Evolutionary conservation across 1,284 basidiomycete species (phyloP).

Genomic region (Sporisorium exsertum): DNA sequence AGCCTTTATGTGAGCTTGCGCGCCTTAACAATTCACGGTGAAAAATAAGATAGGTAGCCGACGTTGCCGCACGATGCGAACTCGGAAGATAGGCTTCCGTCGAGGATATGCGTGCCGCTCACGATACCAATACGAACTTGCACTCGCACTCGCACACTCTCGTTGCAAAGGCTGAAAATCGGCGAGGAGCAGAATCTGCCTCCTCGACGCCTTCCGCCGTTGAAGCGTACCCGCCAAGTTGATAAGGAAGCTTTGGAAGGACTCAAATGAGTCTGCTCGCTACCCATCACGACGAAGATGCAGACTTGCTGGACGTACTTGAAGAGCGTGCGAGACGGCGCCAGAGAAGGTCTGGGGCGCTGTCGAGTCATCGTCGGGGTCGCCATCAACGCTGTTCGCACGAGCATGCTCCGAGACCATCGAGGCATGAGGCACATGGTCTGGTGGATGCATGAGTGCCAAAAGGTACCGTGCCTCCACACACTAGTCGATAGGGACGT

Average conservation of each 20-base stretch:
- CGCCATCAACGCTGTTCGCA: not conserved
- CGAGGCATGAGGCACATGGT: conserved; percentile 8
- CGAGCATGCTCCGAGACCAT: conserved; percentile 15
- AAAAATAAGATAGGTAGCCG: not conserved
- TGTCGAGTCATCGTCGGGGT: conserved; percentile 14
- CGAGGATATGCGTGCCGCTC: not conserved
- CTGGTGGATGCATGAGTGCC: not conserved
- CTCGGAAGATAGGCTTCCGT: conserved; percentile 33
- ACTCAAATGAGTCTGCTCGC: too few relatives aligned
- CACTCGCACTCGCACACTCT: not conserved
- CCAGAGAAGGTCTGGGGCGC: too few relatives aligned
- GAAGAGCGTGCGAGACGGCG: not conserved
- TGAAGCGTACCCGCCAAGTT: too few relatives aligned
- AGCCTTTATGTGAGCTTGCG: not conserved
- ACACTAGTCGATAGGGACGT: not conserved
- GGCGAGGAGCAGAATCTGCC: not conserved
- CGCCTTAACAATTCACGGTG: not conserved
- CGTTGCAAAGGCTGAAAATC: not conserved
- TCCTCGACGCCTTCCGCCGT: too few relatives aligned
- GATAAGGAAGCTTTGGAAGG: too few relatives aligned
- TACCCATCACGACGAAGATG: too few relatives aligned
- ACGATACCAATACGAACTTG: not conserved
- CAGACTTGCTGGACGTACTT: too few relatives aligned
- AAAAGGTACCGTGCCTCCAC: not conserved
- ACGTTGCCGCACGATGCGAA: not conserved